These are phyloP conservation scores for Ilex paraguariensis DNA, from an alignment of 305 asterid genomes.

Conservation along the genomic window DNA sequence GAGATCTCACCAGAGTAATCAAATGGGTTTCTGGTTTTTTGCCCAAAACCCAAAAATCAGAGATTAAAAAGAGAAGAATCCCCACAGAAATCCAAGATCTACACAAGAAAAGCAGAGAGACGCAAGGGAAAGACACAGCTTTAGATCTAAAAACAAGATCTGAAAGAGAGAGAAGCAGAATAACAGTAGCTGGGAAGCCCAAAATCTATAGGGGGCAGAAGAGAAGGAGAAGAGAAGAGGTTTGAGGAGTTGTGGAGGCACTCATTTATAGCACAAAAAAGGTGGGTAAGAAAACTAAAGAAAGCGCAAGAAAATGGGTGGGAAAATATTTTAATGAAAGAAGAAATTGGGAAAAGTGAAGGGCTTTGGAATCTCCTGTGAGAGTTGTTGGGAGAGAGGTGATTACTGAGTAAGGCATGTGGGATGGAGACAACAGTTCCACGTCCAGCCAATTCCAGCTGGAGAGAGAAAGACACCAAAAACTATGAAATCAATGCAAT, in stretches of 20 bases:
- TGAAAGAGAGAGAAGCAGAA: conserved; percentile 8
- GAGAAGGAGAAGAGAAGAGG: conserved; percentile 44
- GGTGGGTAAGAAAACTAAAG: conserved; percentile 14
- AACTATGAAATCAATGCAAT: no score
- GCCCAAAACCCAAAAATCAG: conserved; percentile 2
- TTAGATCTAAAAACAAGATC: no score
- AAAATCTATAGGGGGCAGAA: conserved; percentile 5
- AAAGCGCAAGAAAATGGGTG: conserved; percentile 1
- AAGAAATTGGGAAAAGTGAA: not conserved
- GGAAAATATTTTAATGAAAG: conserved; percentile 4
- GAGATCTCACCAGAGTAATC: conserved; percentile 2
- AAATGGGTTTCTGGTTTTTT: conserved; percentile 9
- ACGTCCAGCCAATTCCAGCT: no score
- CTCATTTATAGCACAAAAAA: conserved; percentile 45
- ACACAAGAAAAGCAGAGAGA: conserved; percentile 1
- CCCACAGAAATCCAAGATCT: not conserved
- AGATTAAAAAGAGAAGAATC: conserved; percentile 7
- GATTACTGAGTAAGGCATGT: no score
- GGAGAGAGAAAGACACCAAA: no score
- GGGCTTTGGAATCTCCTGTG: conserved; percentile 23
- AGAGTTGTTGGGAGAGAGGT: no score
- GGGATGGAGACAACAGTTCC: no score
- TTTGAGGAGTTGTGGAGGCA: conserved; percentile 20
- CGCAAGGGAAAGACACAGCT: not conserved
- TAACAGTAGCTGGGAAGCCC: conserved; percentile 3